Evolutionary conservation across 2,329 filamentous ascomycete species (phyloP), one percentile per base, ranked within the genome.

Genomic region (Sarocladiaceae sp.): DNA sequence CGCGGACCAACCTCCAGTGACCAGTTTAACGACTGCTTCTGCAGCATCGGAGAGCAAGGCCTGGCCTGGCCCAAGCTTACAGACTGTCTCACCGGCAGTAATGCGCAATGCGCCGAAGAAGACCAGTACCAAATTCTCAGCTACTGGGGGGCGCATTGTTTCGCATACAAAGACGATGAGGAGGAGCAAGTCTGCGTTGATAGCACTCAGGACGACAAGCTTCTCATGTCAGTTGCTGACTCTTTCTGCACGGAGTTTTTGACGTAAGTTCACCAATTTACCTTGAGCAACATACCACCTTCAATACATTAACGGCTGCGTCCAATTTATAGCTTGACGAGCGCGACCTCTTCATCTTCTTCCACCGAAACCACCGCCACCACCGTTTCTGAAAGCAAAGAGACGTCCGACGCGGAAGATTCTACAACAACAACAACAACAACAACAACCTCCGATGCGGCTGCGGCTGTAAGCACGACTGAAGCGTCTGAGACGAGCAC

Each of bases 11-110:
- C 33, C 26, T 12, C 45, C 32, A 47, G 45, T 20, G 33, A 35
- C 23, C 45, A 47, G 33, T 47, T 44, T 40, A 44, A 44, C 26
- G 40, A 47, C 45, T 44, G 40, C 29, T 47, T 47, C 40, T 47
- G 45, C 26, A 18, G 15, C 13, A 23, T 41, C 11, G 45, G 33
- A 12, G 40, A 34, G 15, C 32, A 47, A 3, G 40, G 45, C 20
- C 24, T 35, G 6, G 40, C 40, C 4, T 44, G 39, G 40, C 33
- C 32, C 6, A 20, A 15, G 20, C 24, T 47, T 10, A 27, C 23
- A 16, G 16, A 47, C 11, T 47, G 33, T 6, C n/a, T 44, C 10
- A 24, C 26, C 3, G 37, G 37, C 37, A 3, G 12, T 3, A 23
- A 41, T 19, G 37, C 37, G 12, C 15, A 16, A 11, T 41, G 37